These are phyloP conservation scores for Ceratopteris richardii DNA, from an alignment of 75 land plant genomes.

Conservation along the genomic window DNA sequence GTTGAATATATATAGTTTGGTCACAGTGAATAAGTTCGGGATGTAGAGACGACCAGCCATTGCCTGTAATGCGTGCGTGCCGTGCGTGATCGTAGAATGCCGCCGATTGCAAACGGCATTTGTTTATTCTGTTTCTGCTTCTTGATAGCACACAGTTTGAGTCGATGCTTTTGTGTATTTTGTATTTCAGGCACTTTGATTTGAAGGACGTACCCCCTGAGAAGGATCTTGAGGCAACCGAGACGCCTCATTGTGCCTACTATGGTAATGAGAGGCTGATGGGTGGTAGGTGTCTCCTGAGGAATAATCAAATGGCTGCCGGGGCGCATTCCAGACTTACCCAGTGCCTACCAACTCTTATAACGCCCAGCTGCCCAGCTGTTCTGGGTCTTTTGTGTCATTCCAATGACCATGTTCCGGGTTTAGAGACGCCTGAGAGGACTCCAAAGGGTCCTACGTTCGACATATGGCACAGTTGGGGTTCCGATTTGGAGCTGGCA, in stretches of 20 bases:
- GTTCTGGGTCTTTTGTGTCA: not conserved
- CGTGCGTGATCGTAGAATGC: no score
- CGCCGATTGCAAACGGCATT: no score
- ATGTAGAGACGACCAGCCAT: no score
- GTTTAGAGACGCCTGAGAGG: not conserved
- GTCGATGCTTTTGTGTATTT: no score
- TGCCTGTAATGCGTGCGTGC: no score
- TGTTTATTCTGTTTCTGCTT: no score
- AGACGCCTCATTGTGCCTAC: conserved; percentile 12
- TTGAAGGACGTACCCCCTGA: conserved; percentile 13
- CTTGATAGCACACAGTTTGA: no score
- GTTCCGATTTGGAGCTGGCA: conserved; percentile 25
- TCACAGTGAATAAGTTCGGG: no score
- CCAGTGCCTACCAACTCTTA: no score
- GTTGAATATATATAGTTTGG: no score
- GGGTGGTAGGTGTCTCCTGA: not conserved
- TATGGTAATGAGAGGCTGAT: conserved; percentile 1
- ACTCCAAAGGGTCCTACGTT: not conserved
- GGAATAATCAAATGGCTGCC: not conserved
- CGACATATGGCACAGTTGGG: conserved; percentile 19
- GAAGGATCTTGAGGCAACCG: conserved; percentile 16
- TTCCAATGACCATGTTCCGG: not conserved
- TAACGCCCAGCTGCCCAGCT: not conserved
- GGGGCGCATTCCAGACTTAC: not conserved
- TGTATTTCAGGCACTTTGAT: conserved; percentile 13